These are phyloP conservation scores for Fusarium sp. DNA, from an alignment of 2,329 filamentous ascomycete genomes.

Conservation along the genomic window DNA sequence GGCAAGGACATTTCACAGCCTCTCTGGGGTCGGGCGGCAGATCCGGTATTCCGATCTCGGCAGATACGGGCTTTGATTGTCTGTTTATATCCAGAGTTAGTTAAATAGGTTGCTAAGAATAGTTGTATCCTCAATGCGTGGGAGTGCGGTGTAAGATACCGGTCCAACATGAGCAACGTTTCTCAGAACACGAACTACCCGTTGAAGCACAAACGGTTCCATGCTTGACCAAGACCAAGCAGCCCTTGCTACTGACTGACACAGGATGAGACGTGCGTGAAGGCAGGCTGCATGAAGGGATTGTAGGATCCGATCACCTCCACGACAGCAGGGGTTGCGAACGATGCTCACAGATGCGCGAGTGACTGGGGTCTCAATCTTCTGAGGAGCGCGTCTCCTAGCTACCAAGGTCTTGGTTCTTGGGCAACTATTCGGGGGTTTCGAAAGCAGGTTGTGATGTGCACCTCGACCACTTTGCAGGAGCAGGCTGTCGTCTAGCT, in stretches of 20 bases:
- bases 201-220: background rate
- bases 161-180: background rate
- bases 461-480: background rate
- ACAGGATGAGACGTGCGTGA: background rate
- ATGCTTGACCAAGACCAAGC: background rate
- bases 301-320: background rate
- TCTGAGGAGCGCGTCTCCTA: background rate
- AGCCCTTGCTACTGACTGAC: background rate
- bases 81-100: background rate
- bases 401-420: conserved; percentile 31
- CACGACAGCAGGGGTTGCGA: background rate
- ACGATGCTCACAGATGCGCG: background rate
- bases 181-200: background rate
- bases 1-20: background rate
- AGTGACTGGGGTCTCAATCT: background rate
- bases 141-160: background rate
- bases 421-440: background rate
- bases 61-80: background rate
- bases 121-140: background rate
- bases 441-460: background rate
- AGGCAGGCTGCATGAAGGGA: background rate
- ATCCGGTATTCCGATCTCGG: conserved; percentile 9
- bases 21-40: background rate
- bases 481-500: conserved; percentile 1
- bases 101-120: background rate